Percentiles rank a stretch among this genome's conserved stretches.
Conservation (phyloP, 1,139 yeast genomes). For the Zygosaccharomyces pseudobailii region DNA sequence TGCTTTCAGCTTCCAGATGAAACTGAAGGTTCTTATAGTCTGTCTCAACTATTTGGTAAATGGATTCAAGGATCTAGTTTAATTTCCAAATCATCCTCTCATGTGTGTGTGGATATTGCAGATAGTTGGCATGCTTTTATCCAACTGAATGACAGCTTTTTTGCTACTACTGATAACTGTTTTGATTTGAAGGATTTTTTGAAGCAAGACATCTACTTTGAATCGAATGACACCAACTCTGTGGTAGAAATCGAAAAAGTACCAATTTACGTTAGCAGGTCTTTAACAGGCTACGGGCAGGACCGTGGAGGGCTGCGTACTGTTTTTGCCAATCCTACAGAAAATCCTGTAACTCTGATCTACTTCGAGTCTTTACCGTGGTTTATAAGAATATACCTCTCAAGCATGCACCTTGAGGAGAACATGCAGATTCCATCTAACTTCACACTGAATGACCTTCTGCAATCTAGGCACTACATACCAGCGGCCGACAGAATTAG, state of each 20-base stretch:
- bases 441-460: constrained; percentile 29
- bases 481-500: constrained; percentile 79
- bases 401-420: constrained; percentile 48
- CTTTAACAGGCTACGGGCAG: constrained; percentile 87
- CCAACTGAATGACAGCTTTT: constrained; percentile 27
- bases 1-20: constrained; percentile 75
- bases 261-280: constrained; percentile 73
- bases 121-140: constrained; percentile 44
- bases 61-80: constrained; percentile 61
- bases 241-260: constrained; percentile 43
- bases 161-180: constrained; percentile 34
- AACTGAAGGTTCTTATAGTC: constrained; percentile 47
- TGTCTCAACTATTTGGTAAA: constrained; percentile 68
- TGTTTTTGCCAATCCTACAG: constrained; percentile 62
- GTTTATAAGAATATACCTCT: constrained; percentile 82
- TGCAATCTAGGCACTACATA: constrained; percentile 55
- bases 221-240: constrained; percentile 37
- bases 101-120: constrained; percentile 43
- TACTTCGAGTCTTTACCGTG: constrained; percentile 88
- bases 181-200: constrained; percentile 37
- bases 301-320: constrained; percentile 87
- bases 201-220: constrained; percentile 40
- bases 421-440: constrained; percentile 16
- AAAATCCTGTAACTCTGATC: constrained; percentile 45
- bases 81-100: constrained; percentile 40